Percentiles rank a stretch among this genome's conserved stretches.
Conservation (phyloP, 805 yeast species). For the Candida hungchunana region DNA sequence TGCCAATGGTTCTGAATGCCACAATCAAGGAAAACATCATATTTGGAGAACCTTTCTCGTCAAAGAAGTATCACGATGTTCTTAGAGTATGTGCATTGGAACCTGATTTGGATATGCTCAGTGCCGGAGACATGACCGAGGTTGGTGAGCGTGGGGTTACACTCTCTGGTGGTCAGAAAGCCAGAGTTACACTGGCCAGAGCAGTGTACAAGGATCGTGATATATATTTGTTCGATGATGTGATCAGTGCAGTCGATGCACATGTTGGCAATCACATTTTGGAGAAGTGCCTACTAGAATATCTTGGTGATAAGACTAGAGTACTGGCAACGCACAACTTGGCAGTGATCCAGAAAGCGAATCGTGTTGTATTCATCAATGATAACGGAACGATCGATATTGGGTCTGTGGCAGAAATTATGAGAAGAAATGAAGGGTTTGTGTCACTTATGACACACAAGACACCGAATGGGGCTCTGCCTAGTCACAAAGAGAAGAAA, state of each 20-base stretch:
- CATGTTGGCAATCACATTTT: slow-evolving; percentile 74
- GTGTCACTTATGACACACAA: slow-evolving; percentile 42
- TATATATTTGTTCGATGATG: slow-evolving; percentile 57
- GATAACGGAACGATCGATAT: slow-evolving; percentile 54
- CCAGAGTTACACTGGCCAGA: slow-evolving; percentile 59
- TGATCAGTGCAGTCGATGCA: slow-evolving; percentile 67
- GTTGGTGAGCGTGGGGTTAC: slow-evolving; percentile 85
- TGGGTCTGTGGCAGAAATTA: slow-evolving; percentile 57
- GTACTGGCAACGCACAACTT: slow-evolving; percentile 87
- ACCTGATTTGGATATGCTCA: slow-evolving; percentile 57
- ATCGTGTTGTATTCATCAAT: slow-evolving; percentile 60
- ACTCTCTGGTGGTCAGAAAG: slow-evolving; percentile 70
- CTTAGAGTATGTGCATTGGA: slow-evolving; percentile 59
- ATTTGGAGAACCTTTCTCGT: slow-evolving; percentile 58
- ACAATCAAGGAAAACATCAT: slow-evolving; percentile 69
- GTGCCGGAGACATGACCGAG: slow-evolving; percentile 73
- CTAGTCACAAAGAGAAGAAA: no score
- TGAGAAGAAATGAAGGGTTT: slow-evolving; percentile 40
- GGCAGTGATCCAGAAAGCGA: slow-evolving; percentile 61
- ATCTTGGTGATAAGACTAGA: slow-evolving; percentile 54
- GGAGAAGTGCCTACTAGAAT: slow-evolving; percentile 57
- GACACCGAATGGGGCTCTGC: no score
- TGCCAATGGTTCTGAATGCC: slow-evolving; percentile 79
- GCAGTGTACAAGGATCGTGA: slow-evolving; percentile 61
- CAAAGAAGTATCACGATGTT: slow-evolving; percentile 46